Conservation (phyloP, 1,284 basidiomycete genomes). For the Sanghuangporus weigelae region DNA sequence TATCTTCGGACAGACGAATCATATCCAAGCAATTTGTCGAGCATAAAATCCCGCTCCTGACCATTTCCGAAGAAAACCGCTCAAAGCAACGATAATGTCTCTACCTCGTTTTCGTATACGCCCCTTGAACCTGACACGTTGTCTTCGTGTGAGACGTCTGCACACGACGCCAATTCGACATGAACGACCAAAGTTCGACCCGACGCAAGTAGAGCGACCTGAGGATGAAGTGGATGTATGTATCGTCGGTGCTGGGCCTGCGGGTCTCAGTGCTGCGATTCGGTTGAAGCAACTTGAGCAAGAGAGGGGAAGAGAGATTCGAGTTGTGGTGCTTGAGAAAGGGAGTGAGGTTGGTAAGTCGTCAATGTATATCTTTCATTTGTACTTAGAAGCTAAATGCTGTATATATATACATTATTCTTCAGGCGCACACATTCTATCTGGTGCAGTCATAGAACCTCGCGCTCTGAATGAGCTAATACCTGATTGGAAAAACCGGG, state of each 20-base stretch:
- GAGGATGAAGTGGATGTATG: constrained; percentile 93
- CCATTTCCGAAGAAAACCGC: not conserved
- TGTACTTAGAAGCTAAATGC: not conserved
- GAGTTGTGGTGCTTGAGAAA: constrained; percentile 96
- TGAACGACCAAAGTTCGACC: constrained; percentile 40
- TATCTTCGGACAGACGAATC: not conserved
- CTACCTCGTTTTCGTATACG: constrained; percentile 26
- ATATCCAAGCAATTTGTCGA: not conserved
- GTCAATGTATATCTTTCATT: not conserved
- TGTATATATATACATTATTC: not conserved
- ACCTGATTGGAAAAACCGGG: constrained; percentile 72
- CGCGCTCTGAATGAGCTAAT: constrained; percentile 89
- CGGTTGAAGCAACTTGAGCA: constrained; percentile 90
- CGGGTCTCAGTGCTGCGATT: constrained; percentile 95
- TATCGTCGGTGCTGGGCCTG: constrained; percentile 95
- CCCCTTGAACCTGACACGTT: constrained; percentile 1
- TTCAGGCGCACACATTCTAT: constrained; percentile 89
- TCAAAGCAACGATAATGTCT: constrained; percentile 64
- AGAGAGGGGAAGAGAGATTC: constrained; percentile 73
- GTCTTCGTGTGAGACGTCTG: constrained; percentile 12
- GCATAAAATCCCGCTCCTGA: not conserved
- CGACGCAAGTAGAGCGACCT: constrained; percentile 59
- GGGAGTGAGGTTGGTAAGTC: constrained; percentile 84
- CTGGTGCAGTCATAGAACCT: constrained; percentile 94
- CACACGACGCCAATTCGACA: constrained; percentile 28